These are phyloP conservation scores for Fusarium temperatum DNA, from an alignment of 2,329 filamentous ascomycete species.

Conservation along the genomic window DNA sequence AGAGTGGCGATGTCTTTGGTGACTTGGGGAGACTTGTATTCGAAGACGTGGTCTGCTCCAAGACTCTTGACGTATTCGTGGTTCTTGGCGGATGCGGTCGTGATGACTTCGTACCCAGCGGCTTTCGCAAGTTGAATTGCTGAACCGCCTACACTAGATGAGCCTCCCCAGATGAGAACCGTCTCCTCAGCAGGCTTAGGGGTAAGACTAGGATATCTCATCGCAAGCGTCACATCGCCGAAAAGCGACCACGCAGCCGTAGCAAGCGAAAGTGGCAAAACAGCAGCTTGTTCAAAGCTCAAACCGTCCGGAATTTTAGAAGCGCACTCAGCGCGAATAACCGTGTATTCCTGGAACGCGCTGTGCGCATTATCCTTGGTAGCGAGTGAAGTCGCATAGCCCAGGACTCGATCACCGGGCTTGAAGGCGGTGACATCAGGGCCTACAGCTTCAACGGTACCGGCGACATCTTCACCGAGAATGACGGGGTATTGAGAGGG, in stretches of 20 bases:
- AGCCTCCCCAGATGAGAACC: conserved; percentile 57
- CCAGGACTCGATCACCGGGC: conserved; percentile 33
- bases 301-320: conserved; percentile 33
- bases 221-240: conserved; percentile 8
- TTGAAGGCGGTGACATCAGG: conserved; percentile 32
- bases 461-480: conserved; percentile 45
- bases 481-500: conserved; percentile 34
- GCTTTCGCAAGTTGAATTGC: conserved; percentile 56
- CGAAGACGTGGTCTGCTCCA: conserved; percentile 55
- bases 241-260: conserved; percentile 38
- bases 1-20: conserved; percentile 24
- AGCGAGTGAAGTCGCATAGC: conserved; percentile 44
- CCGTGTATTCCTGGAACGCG: conserved; percentile 29
- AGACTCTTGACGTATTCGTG: conserved; percentile 54
- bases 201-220: conserved; percentile 7
- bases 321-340: conserved; percentile 15
- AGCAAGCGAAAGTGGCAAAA: conserved; percentile 33
- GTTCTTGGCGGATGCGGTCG: conserved; percentile 54
- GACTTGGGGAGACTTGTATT: conserved; percentile 50
- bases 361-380: conserved; percentile 39
- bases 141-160: conserved; percentile 55
- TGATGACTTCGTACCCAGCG: conserved; percentile 56
- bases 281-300: conserved; percentile 31
- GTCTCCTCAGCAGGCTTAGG: neutral
- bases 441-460: conserved; percentile 46